Evolutionary conservation across 768 basidiomycete genomes (phyloP), one percentile per base, ranked within the genome.

Genomic region (Hygrocybe coccinea): DNA sequence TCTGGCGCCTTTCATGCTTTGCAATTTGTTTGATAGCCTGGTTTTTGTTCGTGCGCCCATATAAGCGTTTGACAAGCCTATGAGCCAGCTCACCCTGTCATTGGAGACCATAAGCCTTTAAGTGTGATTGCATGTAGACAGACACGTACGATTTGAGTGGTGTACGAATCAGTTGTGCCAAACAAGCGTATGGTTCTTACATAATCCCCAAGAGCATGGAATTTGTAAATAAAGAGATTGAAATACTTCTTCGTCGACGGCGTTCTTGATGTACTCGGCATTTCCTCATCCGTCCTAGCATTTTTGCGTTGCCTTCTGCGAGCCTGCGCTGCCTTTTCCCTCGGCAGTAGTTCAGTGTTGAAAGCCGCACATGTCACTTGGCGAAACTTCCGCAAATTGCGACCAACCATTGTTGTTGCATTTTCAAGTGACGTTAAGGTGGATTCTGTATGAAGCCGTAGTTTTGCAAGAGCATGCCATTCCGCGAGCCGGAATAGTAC

Each of bases 381-480:
- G 35, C 55, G 25, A 56, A 72, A 73, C 45, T 51, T 52, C n/a
- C 67, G 64, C 11, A 71, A 38, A 0, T 46, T 22, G 6, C 34
- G 19, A 3, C 71, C 68, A 1, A 73, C 62, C 54, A 25, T 71
- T 17, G 35, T 73, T 57, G 50, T 69, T 7, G 52, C 71, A 47
- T 0, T 56, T 63, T 50, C 59, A 6, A 58, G 68, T 36, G 41
- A 67, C 60, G 44, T 67, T 36, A 51, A 56, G 15, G 62, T 79
- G 62, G 59, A 69, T 63, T 68, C 61, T 0, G 71, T 71, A 51
- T 78, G 77, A 49, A 76, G 47, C 5, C 69, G 65, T 1, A 77
- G 64, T 54, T 79, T 79, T 1, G 72, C 74, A 8, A 71, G 62
- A 0, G 66, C 67, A 60, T 77, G 77, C 76, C 74, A 76, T 10